Conservation (phyloP, 495 filamentous ascomycete genomes). For the Opeltia flavorubescens region DNA sequence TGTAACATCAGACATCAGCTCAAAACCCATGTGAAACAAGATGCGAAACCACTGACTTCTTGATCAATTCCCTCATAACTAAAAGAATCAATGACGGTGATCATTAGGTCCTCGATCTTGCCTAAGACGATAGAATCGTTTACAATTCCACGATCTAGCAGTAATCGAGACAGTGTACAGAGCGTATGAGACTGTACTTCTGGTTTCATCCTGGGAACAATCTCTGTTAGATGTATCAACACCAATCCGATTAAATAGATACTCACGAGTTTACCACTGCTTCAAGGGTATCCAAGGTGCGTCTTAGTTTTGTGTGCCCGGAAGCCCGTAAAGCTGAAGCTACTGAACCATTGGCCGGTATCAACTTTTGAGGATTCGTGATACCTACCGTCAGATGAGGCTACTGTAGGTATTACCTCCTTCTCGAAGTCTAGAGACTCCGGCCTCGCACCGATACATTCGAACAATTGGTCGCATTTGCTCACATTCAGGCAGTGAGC, state of each 20-base stretch:
- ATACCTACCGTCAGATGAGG: background rate
- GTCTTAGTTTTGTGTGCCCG: too few relatives aligned
- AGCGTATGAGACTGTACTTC: slow-evolving; percentile 5
- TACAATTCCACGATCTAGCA: slow-evolving; percentile 40
- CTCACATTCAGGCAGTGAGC: slow-evolving; percentile 3
- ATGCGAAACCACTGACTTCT: slow-evolving; percentile 17
- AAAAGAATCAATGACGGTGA: slow-evolving; percentile 24
- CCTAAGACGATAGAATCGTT: slow-evolving; percentile 25
- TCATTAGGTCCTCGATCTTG: slow-evolving; percentile 33
- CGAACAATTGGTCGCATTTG: slow-evolving; percentile 10
- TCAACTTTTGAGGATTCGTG: background rate
- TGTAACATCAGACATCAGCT: slow-evolving; percentile 17
- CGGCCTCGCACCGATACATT: slow-evolving; percentile 9
- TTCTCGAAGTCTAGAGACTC: slow-evolving; percentile 10
- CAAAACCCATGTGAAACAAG: background rate
- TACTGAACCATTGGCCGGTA: too few relatives aligned
- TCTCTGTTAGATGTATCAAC: background rate
- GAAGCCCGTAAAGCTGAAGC: too few relatives aligned
- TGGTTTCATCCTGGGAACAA: background rate
- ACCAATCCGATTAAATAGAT: background rate
- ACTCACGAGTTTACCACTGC: background rate
- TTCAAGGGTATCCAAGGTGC: background rate
- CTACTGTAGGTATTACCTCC: slow-evolving; percentile 1
- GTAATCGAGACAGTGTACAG: slow-evolving; percentile 33
- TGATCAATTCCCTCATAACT: slow-evolving; percentile 19